Evolutionary conservation across 352 stramenopile species (phyloP).

Genomic region (Phytophthora sp.): DNA sequence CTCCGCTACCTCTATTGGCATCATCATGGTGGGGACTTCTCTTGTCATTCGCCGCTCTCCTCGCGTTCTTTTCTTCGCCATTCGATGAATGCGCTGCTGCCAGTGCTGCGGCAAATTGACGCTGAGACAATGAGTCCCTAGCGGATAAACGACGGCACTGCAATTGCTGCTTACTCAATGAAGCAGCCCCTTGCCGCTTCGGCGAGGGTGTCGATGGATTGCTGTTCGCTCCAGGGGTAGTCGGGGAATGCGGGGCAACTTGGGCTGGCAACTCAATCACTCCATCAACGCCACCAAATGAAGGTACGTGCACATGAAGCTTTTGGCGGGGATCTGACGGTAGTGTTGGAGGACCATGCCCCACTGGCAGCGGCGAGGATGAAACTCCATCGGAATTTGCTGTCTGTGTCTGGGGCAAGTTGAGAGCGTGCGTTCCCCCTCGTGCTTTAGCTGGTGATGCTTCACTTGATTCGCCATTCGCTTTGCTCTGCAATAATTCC

Average conservation of each 20-base stretch:
- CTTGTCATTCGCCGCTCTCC: conserved; percentile 15
- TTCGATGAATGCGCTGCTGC: conserved; percentile 8
- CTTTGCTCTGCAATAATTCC: conserved; percentile 56
- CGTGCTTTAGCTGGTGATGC: conserved; percentile 18
- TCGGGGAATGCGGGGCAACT: not conserved
- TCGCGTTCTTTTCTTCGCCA: conserved; percentile 2
- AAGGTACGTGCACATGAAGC: conserved; percentile 63
- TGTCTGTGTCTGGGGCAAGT: conserved; percentile 1
- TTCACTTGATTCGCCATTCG: conserved; percentile 2
- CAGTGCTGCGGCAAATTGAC: conserved; percentile 48
- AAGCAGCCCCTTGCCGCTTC: conserved; percentile 15
- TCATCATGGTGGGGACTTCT: conserved; percentile 2
- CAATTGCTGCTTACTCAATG: conserved; percentile 41
- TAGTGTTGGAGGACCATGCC: conserved; percentile 54
- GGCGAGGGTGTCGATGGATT: conserved; percentile 2
- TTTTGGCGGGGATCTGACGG: conserved; percentile 60
- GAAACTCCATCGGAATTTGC: not conserved
- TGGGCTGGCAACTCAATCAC: conserved; percentile 56
- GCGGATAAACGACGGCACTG: conserved; percentile 39
- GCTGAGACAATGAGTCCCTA: conserved; percentile 47
- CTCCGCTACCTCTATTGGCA: not conserved
- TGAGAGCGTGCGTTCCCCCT: conserved; percentile 3
- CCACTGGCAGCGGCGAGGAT: conserved; percentile 33
- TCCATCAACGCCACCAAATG: conserved; percentile 60
- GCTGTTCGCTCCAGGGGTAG: not conserved